Conservation (phyloP, 495 filamentous ascomycete genomes). For the Cenococcum geophilum region DNA sequence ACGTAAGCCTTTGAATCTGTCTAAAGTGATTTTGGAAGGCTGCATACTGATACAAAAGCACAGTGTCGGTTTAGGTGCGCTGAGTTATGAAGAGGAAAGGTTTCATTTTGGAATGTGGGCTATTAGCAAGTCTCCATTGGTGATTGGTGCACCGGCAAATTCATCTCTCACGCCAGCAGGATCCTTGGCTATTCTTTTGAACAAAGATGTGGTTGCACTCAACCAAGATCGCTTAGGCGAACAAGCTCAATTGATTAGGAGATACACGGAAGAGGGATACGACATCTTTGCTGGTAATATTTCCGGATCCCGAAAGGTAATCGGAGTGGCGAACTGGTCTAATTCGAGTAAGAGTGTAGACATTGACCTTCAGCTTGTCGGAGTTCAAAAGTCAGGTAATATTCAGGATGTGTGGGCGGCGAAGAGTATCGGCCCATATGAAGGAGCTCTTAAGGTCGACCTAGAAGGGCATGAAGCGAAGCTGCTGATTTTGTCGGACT, state of each 20-base stretch:
- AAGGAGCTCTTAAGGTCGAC: neutral
- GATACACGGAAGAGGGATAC: conserved; percentile 23
- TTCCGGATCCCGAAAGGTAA: conserved; percentile 5
- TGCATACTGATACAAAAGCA: neutral
- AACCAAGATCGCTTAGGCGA: conserved; percentile 22
- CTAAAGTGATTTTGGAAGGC: neutral
- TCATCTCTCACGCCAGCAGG: neutral
- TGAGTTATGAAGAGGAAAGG: conserved; percentile 15
- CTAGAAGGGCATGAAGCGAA: conserved; percentile 13
- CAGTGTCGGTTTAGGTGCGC: conserved; percentile 14
- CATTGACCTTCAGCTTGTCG: conserved; percentile 4
- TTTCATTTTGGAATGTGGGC: conserved; percentile 26
- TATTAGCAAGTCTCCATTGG: conserved; percentile 24
- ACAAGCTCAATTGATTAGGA: conserved; percentile 19
- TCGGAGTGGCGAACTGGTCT: conserved; percentile 17
- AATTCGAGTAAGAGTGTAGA: conserved; percentile 5
- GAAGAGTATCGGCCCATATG: neutral
- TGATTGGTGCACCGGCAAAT: conserved; percentile 17
- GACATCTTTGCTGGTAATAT: conserved; percentile 27
- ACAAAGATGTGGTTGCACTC: conserved; percentile 24
- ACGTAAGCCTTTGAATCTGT: neutral
- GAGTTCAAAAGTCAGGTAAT: neutral
- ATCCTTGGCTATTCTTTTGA: conserved; percentile 16
- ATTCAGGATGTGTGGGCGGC: conserved; percentile 15
- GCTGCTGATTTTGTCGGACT: conserved; percentile 11